Conservation (phyloP, 139 green algal species). For the Tetraselmis striata region DNA sequence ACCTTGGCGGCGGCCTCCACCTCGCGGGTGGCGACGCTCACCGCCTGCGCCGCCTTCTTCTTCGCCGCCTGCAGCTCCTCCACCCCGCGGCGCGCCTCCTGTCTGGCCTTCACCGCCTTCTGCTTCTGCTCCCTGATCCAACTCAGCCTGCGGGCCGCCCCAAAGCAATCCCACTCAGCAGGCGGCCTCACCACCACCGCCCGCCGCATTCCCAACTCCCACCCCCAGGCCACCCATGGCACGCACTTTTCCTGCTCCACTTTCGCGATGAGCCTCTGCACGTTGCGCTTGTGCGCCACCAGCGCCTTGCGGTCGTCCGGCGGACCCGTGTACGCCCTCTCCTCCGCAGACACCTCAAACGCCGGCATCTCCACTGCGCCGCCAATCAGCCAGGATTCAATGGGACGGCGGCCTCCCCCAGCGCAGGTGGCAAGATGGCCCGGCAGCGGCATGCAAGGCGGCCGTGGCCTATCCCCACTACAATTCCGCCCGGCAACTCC, state of each 20-base stretch:
- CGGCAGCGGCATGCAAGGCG: too few species aligned
- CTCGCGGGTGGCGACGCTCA: neutral
- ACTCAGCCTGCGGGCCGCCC: neutral
- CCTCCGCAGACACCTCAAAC: conserved; percentile 22
- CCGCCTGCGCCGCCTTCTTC: neutral
- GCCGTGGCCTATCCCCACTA: too few species aligned
- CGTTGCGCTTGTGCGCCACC: conserved; percentile 24
- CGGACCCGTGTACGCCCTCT: conserved; percentile 31
- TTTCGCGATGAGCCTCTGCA: neutral
- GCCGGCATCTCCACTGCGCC: neutral
- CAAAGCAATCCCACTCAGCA: neutral
- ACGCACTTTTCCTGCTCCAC: neutral
- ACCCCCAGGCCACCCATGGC: too few species aligned
- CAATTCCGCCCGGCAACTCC: too few species aligned
- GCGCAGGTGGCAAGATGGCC: too few species aligned
- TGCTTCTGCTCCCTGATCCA: neutral
- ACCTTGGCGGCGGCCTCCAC: neutral
- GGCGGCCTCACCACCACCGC: too few species aligned
- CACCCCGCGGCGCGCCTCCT: neutral
- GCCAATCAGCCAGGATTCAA: neutral
- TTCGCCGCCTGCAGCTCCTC: neutral
- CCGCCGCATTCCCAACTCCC: too few species aligned
- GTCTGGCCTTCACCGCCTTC: neutral
- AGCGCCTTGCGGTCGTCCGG: conserved; percentile 40
- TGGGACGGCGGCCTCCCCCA: neutral